A percentile compares a stretch with the other conserved stretches of the same genome.
Conservation (phyloP, 2,329 filamentous ascomycete species). For the Colletotrichum salicis region DNA sequence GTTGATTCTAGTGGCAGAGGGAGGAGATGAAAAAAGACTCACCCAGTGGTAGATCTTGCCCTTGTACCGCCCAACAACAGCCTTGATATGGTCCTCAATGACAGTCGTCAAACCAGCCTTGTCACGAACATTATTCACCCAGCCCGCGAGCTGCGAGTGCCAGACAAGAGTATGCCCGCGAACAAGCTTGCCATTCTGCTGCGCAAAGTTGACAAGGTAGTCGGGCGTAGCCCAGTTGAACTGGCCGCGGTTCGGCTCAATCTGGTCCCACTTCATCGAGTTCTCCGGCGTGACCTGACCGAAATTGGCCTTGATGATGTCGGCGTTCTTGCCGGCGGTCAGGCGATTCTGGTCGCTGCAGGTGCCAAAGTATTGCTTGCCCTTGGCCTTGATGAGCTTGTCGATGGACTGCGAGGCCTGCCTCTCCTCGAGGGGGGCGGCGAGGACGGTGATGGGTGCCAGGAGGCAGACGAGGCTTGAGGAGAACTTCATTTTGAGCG, state of each 20-base stretch:
- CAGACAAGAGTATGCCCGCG: slow-evolving; percentile 76
- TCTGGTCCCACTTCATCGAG: slow-evolving; percentile 75
- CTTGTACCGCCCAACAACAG: slow-evolving; percentile 67
- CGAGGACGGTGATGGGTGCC: slow-evolving; percentile 49
- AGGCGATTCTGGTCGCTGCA: slow-evolving; percentile 66
- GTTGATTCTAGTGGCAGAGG: background rate
- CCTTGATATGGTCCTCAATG: slow-evolving; percentile 69
- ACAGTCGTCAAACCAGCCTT: slow-evolving; percentile 62
- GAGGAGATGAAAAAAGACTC: slow-evolving; percentile 18
- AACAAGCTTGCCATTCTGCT: slow-evolving; percentile 64
- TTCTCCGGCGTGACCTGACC: slow-evolving; percentile 76
- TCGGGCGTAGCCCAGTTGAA: slow-evolving; percentile 70
- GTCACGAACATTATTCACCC: slow-evolving; percentile 68
- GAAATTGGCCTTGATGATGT: slow-evolving; percentile 69
- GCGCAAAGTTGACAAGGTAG: slow-evolving; percentile 68
- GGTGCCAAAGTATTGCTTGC: slow-evolving; percentile 74
- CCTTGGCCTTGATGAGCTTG: slow-evolving; percentile 66
- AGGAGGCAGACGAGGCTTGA: slow-evolving; percentile 46
- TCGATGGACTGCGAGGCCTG: slow-evolving; percentile 62
- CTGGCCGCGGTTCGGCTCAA: slow-evolving; percentile 56
- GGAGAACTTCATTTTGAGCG: slow-evolving; percentile 39
- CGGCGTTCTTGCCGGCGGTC: slow-evolving; percentile 58
- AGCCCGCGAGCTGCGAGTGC: slow-evolving; percentile 69
- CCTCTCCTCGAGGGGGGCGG: slow-evolving; percentile 46
- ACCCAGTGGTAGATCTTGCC: slow-evolving; percentile 71